A percentile compares a stretch with the other conserved stretches of the same genome.
phyloP scores from a whole-genome alignment of 208 protist genomes.

The Naegleria gruberi region DNA sequence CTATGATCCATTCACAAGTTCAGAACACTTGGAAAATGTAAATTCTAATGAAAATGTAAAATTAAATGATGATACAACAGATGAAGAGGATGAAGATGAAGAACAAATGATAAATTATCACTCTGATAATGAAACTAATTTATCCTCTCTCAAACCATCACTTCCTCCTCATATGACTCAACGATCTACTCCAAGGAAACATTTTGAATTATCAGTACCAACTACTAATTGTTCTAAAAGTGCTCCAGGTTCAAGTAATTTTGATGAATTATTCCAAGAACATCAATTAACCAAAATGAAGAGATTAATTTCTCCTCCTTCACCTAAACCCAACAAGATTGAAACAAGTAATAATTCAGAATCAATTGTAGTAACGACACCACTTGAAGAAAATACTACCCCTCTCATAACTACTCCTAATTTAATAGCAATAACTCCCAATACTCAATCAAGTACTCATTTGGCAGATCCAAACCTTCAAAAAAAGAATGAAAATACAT shows the following conservation, averaged over 20 bases:
- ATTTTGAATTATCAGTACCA: background rate
- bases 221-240: background rate
- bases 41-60: background rate
- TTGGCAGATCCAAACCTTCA: background rate
- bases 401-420: no score
- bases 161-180: background rate
- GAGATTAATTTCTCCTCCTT: background rate
- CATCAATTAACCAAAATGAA: background rate
- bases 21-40: background rate
- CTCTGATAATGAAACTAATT: background rate
- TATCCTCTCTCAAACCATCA: background rate
- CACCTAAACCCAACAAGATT: no score
- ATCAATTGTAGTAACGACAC: no score
- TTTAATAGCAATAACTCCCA: background rate
- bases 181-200: background rate
- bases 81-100: background rate
- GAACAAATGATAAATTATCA: background rate
- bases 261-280: background rate
- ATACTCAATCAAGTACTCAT: background rate
- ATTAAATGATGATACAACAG: background rate
- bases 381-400: no score
- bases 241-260: background rate
- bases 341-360: no score
- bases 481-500: background rate
- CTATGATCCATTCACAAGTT: background rate